phyloP scores from a whole-genome alignment of 1,139 yeast species.

The Kurtzmaniella quercitrusa region DNA sequence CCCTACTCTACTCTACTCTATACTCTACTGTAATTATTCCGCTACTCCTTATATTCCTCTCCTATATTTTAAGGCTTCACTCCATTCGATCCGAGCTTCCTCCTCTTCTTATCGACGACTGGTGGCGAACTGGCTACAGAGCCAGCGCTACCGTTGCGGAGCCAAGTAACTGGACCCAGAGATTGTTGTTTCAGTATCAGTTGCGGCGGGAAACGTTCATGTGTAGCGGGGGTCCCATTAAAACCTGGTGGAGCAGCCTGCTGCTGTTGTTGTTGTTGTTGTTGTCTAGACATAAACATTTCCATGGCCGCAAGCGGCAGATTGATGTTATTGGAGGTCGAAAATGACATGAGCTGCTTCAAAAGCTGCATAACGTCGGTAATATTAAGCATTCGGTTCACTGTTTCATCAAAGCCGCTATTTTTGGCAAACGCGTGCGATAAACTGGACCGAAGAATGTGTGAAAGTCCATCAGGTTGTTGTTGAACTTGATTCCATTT shows the following conservation, averaged over 20 bases:
- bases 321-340: constrained; percentile 34
- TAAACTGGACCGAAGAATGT: constrained; percentile 19
- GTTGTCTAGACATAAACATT: constrained; percentile 34
- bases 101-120: constrained; percentile 23
- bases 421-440: constrained; percentile 24
- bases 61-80: not conserved
- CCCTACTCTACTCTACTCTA: no score
- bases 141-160: constrained; percentile 16
- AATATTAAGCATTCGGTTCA: constrained; percentile 67
- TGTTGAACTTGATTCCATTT: constrained; percentile 16
- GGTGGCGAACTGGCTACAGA: constrained; percentile 16
- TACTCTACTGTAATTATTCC: no score
- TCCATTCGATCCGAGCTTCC: constrained; percentile 1
- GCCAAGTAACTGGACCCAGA: not conserved
- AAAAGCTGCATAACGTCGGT: constrained; percentile 74
- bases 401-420: constrained; percentile 61
- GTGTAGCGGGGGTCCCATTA: constrained; percentile 2
- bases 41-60: not conserved
- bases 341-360: constrained; percentile 58
- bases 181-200: constrained; percentile 3
- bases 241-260: constrained; percentile 5
- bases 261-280: constrained; percentile 4
- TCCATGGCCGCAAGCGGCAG: constrained; percentile 64
- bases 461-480: constrained; percentile 19
- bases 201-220: constrained; percentile 5